Percentiles rank a stretch among this genome's conserved stretches.
Conservation (phyloP, 176 grass and related monocot genomes). For the Musa acuminata region DNA sequence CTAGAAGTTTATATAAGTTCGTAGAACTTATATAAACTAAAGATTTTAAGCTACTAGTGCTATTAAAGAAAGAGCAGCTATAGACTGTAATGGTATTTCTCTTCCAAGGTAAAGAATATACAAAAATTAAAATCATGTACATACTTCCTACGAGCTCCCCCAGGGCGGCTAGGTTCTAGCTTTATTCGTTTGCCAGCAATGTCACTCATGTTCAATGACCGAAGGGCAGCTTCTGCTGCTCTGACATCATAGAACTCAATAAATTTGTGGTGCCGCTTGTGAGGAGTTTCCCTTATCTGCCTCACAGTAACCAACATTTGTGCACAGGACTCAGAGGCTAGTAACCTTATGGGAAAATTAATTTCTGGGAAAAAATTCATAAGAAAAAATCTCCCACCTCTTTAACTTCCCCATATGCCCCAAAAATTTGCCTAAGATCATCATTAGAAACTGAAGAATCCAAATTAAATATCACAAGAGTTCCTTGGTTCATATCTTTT, state of each 20-base stretch:
- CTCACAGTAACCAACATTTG: neutral
- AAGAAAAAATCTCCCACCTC: neutral
- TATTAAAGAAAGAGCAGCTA: too few relatives aligned
- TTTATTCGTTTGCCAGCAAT: constrained; percentile 18
- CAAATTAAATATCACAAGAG: constrained; percentile 19
- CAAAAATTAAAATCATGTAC: neutral
- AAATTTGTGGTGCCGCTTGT: constrained; percentile 17
- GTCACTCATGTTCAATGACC: constrained; percentile 13
- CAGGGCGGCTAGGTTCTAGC: constrained; percentile 14
- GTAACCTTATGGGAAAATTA: neutral
- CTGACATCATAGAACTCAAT: constrained; percentile 20
- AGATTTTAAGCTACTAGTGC: too few relatives aligned
- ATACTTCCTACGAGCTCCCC: constrained; percentile 13
- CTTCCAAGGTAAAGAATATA: neutral
- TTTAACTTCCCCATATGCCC: constrained; percentile 14
- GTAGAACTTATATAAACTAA: too few relatives aligned
- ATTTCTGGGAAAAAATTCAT: neutral
- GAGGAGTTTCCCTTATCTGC: constrained; percentile 17
- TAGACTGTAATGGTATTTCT: too few relatives aligned
- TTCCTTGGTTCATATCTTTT: constrained; percentile 19
- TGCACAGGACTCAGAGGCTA: neutral
- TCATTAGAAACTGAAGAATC: constrained; percentile 16
- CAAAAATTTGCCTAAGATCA: constrained; percentile 11
- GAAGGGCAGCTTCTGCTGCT: constrained; percentile 19
- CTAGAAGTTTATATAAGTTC: too few relatives aligned